Conservation (phyloP, 2,329 filamentous ascomycete genomes). For the Lanzia echinophila region DNA sequence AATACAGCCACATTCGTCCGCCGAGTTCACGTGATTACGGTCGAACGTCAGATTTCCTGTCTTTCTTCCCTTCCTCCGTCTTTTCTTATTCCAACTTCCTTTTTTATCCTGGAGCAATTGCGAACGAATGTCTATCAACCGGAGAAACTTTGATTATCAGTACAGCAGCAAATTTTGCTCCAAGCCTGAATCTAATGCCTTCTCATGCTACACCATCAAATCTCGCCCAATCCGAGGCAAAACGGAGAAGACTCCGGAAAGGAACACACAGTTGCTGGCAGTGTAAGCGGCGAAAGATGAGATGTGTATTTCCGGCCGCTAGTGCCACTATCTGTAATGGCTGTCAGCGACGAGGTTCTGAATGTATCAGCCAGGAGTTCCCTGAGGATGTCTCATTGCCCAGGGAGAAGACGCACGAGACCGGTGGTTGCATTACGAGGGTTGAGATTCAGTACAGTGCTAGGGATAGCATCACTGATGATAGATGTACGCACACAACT, state of each 20-base stretch:
- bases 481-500: slow-evolving; percentile 17
- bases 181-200: background rate
- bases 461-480: background rate
- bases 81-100: too few species aligned
- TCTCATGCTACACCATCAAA: background rate
- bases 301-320: slow-evolving; percentile 39
- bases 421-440: slow-evolving; percentile 11
- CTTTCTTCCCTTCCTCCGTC: background rate
- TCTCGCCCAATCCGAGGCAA: background rate
- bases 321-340: slow-evolving; percentile 37
- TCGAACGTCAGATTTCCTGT: background rate
- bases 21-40: background rate
- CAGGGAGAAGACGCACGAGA: slow-evolving; percentile 24
- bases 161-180: too few species aligned
- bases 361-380: slow-evolving; percentile 28
- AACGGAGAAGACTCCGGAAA: slow-evolving; percentile 29
- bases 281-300: slow-evolving; percentile 45
- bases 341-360: slow-evolving; percentile 37
- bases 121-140: too few species aligned
- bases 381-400: slow-evolving; percentile 25
- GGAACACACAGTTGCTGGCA: slow-evolving; percentile 53
- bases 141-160: too few species aligned
- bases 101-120: too few species aligned
- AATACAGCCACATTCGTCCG: background rate
- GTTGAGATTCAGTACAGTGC: background rate